Conservation (phyloP, 805 yeast species). For the Trichomonascus vanleenenianus region DNA sequence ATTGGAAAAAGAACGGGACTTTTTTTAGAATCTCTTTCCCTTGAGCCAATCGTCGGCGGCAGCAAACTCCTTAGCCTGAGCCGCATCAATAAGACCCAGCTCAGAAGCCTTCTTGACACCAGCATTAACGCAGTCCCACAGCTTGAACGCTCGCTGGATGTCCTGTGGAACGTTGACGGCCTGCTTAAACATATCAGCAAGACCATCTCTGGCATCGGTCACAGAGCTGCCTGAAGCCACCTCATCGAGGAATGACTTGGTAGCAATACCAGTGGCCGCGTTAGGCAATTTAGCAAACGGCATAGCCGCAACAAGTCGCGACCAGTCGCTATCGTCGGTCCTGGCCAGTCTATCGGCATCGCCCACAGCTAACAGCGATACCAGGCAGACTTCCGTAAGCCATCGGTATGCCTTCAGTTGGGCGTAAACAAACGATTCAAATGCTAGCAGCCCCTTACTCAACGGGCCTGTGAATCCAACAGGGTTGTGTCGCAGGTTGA, state of each 20-base stretch:
- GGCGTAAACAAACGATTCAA: conserved; percentile 55
- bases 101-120: conserved; percentile 34
- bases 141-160: conserved; percentile 19
- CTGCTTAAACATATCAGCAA: conserved; percentile 22
- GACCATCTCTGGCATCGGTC: conserved; percentile 8
- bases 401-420: conserved; percentile 44
- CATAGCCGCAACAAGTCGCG: conserved; percentile 41
- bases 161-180: conserved; percentile 21
- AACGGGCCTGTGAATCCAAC: conserved; percentile 61
- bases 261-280: conserved; percentile 54
- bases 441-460: conserved; percentile 56
- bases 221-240: conserved; percentile 3
- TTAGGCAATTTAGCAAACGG: conserved; percentile 61
- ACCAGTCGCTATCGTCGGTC: conserved; percentile 47
- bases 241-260: conserved; percentile 46
- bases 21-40: conserved; percentile 8
- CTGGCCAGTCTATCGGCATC: conserved; percentile 48
- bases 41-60: conserved; percentile 16
- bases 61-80: conserved; percentile 12
- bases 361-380: conserved; percentile 41
- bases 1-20: no score
- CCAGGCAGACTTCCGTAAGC: conserved; percentile 44
- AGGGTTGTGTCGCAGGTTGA: conserved; percentile 43
- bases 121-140: conserved; percentile 23
- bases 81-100: conserved; percentile 29